Conservation (phyloP, 768 basidiomycete species). For the Pleurotus salmoneostramineus region DNA sequence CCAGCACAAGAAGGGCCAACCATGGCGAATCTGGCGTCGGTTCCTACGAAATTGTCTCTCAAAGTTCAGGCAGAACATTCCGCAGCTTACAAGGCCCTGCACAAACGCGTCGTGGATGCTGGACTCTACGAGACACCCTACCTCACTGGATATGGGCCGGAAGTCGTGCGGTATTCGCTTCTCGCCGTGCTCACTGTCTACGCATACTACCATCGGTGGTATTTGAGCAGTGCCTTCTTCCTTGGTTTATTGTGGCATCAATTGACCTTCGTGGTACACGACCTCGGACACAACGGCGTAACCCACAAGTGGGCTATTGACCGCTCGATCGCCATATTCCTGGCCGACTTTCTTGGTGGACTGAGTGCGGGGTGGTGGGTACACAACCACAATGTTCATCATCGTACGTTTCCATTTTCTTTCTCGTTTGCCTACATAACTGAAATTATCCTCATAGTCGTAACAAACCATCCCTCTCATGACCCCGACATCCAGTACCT, state of each 20-base stretch:
- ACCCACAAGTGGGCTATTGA: constrained; percentile 85
- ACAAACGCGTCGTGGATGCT: constrained; percentile 66
- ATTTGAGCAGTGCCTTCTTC: constrained; percentile 69
- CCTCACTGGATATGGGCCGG: constrained; percentile 85
- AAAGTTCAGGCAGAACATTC: constrained; percentile 64
- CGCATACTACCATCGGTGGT: constrained; percentile 62
- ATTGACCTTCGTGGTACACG: constrained; percentile 87
- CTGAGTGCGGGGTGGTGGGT: constrained; percentile 99
- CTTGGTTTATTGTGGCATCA: constrained; percentile 96
- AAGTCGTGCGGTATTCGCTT: constrained; percentile 72
- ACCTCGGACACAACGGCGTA: constrained; percentile 93
- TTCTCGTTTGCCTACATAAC: constrained; percentile 1
- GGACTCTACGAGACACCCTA: constrained; percentile 86
- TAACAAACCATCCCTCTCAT: constrained; percentile 96
- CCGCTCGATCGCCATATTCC: constrained; percentile 69
- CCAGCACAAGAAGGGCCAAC: constrained; percentile 25
- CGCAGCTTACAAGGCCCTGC: constrained; percentile 76
- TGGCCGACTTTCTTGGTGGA: constrained; percentile 89
- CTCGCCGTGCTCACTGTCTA: constrained; percentile 57
- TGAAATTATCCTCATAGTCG: constrained; percentile 48
- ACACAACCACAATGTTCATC: constrained; percentile 95
- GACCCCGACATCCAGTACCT: constrained; percentile 86
- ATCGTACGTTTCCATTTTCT: constrained; percentile 55
- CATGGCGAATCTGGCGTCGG: constrained; percentile 46
- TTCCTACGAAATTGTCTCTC: constrained; percentile 50